phyloP scores from a whole-genome alignment of 2,329 filamentous ascomycete genomes.

The Cordyceps cicadae region DNA sequence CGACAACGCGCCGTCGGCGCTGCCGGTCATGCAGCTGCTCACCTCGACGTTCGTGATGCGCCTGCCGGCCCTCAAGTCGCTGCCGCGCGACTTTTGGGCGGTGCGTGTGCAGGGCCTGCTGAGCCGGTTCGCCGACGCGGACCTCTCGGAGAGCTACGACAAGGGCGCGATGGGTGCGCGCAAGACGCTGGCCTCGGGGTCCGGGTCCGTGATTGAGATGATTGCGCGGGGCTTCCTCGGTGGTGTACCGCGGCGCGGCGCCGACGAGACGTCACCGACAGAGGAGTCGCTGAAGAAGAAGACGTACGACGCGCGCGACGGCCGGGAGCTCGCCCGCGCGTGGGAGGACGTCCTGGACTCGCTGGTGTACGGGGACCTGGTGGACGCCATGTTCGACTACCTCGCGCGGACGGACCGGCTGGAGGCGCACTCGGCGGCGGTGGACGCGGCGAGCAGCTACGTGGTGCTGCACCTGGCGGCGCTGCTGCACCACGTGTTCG shows the following conservation, averaged over 20 bases:
- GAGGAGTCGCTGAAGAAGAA: constrained; percentile 13
- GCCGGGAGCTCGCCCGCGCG: constrained; percentile 52
- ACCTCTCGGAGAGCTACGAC: constrained; percentile 74
- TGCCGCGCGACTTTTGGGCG: constrained; percentile 58
- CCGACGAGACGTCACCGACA: constrained; percentile 9
- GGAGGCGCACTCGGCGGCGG: constrained; percentile 52
- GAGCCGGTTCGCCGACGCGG: constrained; percentile 53
- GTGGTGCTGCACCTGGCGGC: constrained; percentile 64
- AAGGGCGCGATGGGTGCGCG: constrained; percentile 66
- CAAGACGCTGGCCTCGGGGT: constrained; percentile 66
- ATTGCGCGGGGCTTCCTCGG: constrained; percentile 58
- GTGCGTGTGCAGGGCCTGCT: constrained; percentile 53
- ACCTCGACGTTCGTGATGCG: constrained; percentile 56
- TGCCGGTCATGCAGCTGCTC: constrained; percentile 61
- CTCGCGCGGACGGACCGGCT: constrained; percentile 53
- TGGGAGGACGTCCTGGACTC: constrained; percentile 61
- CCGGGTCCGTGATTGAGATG: constrained; percentile 62
- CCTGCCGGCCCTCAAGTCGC: constrained; percentile 56
- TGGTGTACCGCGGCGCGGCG: constrained; percentile 30
- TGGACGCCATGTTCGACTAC: constrained; percentile 57
- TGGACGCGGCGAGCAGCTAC: constrained; percentile 58
- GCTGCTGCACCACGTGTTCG: constrained; percentile 64
- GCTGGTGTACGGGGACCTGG: constrained; percentile 58
- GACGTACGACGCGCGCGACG: constrained; percentile 48
- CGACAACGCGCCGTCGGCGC: constrained; percentile 31